Evolutionary conservation across 495 filamentous ascomycete species (phyloP), one percentile per base, ranked within the genome.

Genomic region (Hyaloscypha bicolor): DNA sequence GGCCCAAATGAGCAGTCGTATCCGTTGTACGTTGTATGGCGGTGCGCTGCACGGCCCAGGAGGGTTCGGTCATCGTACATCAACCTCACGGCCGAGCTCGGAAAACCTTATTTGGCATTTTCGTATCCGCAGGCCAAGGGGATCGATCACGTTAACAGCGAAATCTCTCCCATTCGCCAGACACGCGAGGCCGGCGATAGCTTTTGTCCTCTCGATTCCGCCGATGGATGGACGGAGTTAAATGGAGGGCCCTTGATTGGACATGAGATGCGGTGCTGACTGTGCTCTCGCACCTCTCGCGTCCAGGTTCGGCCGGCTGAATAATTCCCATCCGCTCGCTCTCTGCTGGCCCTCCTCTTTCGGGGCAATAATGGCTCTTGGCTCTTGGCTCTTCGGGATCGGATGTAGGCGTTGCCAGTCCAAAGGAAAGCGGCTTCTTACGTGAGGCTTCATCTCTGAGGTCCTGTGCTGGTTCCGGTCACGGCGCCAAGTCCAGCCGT

Each of bases 221-320:
- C 16, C 42, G 11, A 4, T 19, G 8, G 11, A 48, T 37, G 35
- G 12, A 19, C 42, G 42, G 42, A 48, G 9, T 48, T 48, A 48
- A 37, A 6, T 11, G 9, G 8, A 11, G 4, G 9, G 4, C 16
- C 42, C 11, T 48, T 48, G 42, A 48, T 48, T 48, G 42, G 42
- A 19, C 16, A 4, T 12, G 4, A 11, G 9, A 2, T 63, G 42
- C 60, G 60, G 35, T 22, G 60, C 60, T 63, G 60, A 63, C 60
- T 63, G 60, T 63, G 42, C 60, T 37, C 35, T 1, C 35, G 12
- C 35, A 37, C 12, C 12, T 1, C 35, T 37, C 35, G 35, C 35
- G 3, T 37, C 12, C 1, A 37, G 35, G 3, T 37, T 19, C 42
- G 25, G 42, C 16, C 16, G 60, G 60, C 60, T 63, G 39, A 63